Base-by-base conservation (phyloP, 345 rosid genomes). In the Gossypium bickii region DNA sequence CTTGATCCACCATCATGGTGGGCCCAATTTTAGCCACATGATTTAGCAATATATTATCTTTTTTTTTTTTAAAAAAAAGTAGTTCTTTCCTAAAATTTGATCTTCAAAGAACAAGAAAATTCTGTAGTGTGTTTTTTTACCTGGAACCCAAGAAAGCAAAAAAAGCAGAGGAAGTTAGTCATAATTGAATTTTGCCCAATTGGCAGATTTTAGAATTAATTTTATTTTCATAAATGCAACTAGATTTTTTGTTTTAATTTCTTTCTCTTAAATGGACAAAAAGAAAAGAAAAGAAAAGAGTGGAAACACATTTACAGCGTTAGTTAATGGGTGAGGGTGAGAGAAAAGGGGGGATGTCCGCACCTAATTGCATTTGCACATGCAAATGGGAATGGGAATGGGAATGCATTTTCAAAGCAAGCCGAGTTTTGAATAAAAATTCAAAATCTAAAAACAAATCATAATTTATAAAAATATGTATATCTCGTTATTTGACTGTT, bases 1-100 rank as follows among this genome's bases (percentile, higher is more conserved):
- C 86, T 79, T 80, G 86, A 77, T 85, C 43, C 80, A 78, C 77
- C 88, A 81, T 38, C 82, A 76, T 3, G 75, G 79, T 18, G 89
- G 86, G 57, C 72, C 86, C 61, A 63, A 59, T 43, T 86, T 72
- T 74, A 77, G 87, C 85, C 90, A 83, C 15, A 52, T 86, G 90
- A 81, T 83, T 20, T 87, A 87, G 79, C 29, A 66, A 79, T 53
- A 47, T 70, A 79, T 52, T 48, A 27, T 44, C 43, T 66, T 6
- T 2, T 29, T 29, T 29, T 29, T 4, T 34, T 34, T 34, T 4
- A 0, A 1, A 24, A 57, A 59, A 59, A 43, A 6, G 7, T 34
- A 34, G 41, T 34, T 17, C 18, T 18, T 66, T 18, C n/a, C 53
- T 18, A 20, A 66, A 44, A 17, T 20, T 66, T 44, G 52, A 2